phyloP scores from a whole-genome alignment of 2,329 filamentous ascomycete genomes.

The Catunica adiposa region DNA sequence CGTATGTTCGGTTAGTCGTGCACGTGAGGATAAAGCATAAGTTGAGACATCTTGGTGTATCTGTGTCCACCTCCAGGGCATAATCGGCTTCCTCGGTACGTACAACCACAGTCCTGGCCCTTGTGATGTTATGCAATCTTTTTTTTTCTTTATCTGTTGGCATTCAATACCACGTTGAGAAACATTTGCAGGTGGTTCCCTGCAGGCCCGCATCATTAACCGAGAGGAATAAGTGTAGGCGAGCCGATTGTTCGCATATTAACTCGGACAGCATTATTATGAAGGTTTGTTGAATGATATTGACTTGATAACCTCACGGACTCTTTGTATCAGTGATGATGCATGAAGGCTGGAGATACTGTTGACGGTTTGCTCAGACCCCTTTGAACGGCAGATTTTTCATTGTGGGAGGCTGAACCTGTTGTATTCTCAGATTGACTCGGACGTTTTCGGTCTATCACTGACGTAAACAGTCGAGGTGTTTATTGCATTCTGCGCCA shows the following conservation, averaged over 20 bases:
- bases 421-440: not conserved
- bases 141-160: constrained; percentile 1
- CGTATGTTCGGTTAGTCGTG: no score
- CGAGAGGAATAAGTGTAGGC: not conserved
- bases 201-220: not conserved
- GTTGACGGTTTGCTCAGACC: not conserved
- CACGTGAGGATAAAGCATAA: no score
- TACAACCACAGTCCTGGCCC: not conserved
- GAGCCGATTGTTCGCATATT: not conserved
- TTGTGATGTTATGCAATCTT: not conserved
- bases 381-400: not conserved
- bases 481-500: not conserved
- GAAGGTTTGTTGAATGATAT: not conserved
- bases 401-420: not conserved
- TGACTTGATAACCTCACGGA: not conserved
- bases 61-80: not conserved
- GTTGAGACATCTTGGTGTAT: no score
- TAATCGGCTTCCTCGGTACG: not conserved
- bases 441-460: not conserved
- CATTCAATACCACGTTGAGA: not conserved
- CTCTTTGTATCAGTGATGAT: not conserved
- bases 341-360: not conserved
- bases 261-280: not conserved
- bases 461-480: not conserved
- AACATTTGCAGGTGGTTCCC: not conserved